phyloP scores from a whole-genome alignment of 345 rosid species.

The Streptanthus diversifolius region DNA sequence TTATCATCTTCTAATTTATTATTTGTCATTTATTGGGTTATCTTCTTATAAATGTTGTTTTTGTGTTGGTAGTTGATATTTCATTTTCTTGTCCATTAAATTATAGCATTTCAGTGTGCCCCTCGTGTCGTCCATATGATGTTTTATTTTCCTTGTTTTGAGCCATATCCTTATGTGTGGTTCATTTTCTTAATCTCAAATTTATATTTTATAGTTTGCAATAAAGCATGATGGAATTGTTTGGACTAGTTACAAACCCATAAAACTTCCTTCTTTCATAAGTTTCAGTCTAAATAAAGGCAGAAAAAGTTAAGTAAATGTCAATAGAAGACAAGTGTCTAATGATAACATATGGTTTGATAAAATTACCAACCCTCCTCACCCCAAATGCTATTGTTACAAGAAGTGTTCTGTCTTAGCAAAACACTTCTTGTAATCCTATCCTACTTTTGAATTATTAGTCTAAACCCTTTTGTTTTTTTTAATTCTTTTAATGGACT shows the following conservation, averaged over 20 bases:
- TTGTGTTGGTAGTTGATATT: constrained; percentile 19
- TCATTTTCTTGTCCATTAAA: constrained; percentile 21
- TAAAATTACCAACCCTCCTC: neutral
- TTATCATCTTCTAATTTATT: neutral
- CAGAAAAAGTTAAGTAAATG: neutral
- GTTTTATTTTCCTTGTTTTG: constrained; percentile 10
- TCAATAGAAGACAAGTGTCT: neutral
- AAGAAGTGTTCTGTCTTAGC: neutral
- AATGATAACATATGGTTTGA: neutral
- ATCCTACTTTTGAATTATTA: too few species aligned
- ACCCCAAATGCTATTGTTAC: neutral
- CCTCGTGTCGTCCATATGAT: constrained; percentile 9
- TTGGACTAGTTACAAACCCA: neutral
- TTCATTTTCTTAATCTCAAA: constrained; percentile 1
- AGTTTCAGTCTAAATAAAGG: constrained; percentile 1
- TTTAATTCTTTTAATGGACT: too few species aligned
- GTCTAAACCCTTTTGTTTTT: neutral
- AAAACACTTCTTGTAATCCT: too few species aligned
- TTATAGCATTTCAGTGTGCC: constrained; percentile 23
- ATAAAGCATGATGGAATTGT: neutral
- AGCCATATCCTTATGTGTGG: constrained; percentile 15
- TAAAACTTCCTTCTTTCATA: too few species aligned
- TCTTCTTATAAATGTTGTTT: constrained; percentile 2
- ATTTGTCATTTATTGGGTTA: constrained; percentile 10
- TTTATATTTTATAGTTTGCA: neutral